phyloP scores from a whole-genome alignment of 106 monocot species.

The Alisma plantagoaquatica region DNA sequence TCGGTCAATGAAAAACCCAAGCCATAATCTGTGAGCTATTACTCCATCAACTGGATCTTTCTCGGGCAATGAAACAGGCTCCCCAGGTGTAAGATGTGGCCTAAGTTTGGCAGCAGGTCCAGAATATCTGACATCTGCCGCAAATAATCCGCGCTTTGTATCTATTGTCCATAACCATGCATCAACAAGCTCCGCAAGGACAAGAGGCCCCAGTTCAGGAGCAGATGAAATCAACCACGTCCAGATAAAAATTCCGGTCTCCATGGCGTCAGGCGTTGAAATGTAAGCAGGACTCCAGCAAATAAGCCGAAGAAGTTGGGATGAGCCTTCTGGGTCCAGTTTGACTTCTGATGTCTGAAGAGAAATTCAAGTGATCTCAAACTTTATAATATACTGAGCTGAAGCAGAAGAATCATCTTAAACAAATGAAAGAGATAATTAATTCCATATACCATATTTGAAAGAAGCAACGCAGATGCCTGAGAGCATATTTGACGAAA shows the following conservation, averaged over 20 bases:
- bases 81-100: slow-evolving; percentile 89
- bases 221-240: slow-evolving; percentile 97
- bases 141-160: slow-evolving; percentile 96
- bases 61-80: slow-evolving; percentile 70
- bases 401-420: not conserved
- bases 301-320: slow-evolving; percentile 81
- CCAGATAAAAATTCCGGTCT: slow-evolving; percentile 98
- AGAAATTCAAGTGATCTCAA: not conserved
- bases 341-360: slow-evolving; percentile 51
- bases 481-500: slow-evolving; percentile 95
- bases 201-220: slow-evolving; percentile 84
- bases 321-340: slow-evolving; percentile 62
- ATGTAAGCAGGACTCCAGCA: slow-evolving; percentile 99
- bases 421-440: not conserved
- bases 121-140: slow-evolving; percentile 71
- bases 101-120: slow-evolving; percentile 93
- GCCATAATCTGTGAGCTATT: slow-evolving; percentile 92
- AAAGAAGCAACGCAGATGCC: slow-evolving; percentile 89
- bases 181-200: slow-evolving; percentile 97
- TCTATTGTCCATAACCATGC: slow-evolving; percentile 99
- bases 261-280: slow-evolving; percentile 92
- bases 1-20: slow-evolving; percentile 97
- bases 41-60: slow-evolving; percentile 84
- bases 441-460: slow-evolving; percentile 63
- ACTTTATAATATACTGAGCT: too few relatives aligned